A percentile compares a stretch with the other conserved stretches of the same genome.
Conservation (phyloP, 768 basidiomycete genomes). For the Pisolithus sp. region DNA sequence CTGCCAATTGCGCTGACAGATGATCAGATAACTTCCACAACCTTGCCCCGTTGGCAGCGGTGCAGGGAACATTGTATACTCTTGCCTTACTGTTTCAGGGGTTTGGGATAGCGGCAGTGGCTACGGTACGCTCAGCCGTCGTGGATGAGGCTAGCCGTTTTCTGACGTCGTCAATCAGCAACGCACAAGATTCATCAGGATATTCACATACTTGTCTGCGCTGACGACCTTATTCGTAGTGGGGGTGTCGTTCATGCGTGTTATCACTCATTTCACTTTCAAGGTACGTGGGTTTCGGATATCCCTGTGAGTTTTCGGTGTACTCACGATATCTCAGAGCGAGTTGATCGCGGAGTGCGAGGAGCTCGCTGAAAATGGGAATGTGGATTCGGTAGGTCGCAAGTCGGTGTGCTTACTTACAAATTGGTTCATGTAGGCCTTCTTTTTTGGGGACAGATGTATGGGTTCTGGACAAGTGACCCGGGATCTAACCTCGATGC, state of each 20-base stretch:
- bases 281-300: slow-evolving; percentile 40
- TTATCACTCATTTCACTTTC: slow-evolving; percentile 59
- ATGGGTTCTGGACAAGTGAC: slow-evolving; percentile 51
- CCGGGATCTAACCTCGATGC: slow-evolving; percentile 23
- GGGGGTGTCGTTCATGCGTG: slow-evolving; percentile 47
- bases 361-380: slow-evolving; percentile 29
- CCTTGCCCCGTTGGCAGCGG: slow-evolving; percentile 50
- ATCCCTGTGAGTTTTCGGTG: neutral
- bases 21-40: slow-evolving; percentile 36
- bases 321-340: slow-evolving; percentile 31
- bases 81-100: slow-evolving; percentile 44
- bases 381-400: slow-evolving; percentile 23
- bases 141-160: neutral
- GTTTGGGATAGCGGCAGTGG: slow-evolving; percentile 49
- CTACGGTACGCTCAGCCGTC: slow-evolving; percentile 35
- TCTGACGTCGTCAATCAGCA: slow-evolving; percentile 33
- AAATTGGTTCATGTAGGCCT: slow-evolving; percentile 8
- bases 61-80: slow-evolving; percentile 55
- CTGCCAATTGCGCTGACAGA: neutral
- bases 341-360: slow-evolving; percentile 55
- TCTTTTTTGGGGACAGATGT: slow-evolving; percentile 27
- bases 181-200: slow-evolving; percentile 45
- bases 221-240: slow-evolving; percentile 43
- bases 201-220: slow-evolving; percentile 49
- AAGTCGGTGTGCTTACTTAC: neutral